A percentile compares a stretch with the other conserved stretches of the same genome.
phyloP scores from a whole-genome alignment of 228 moss, liverwort and hornwort genomes.

The Sphagnum magellanicum region DNA sequence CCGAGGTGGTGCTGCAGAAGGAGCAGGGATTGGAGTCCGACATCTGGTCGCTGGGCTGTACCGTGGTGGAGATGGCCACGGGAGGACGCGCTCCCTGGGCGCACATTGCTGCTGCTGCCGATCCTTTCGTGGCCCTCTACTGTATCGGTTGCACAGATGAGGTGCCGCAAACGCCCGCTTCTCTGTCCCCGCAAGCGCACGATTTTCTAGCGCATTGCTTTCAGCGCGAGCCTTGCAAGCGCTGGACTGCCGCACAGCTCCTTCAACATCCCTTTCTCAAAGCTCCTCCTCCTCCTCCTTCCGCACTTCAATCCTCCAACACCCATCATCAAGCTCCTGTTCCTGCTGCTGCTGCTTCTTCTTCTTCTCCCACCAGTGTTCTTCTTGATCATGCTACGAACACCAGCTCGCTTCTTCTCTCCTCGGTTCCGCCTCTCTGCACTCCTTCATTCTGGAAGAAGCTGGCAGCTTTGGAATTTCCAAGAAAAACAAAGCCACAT shows the following conservation, averaged over 20 bases:
- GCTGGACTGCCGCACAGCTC: conserved; percentile 13
- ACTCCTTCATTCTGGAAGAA: conserved; percentile 14
- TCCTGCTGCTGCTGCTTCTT: not conserved
- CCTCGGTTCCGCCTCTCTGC: conserved; percentile 34
- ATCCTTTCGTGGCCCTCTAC: not conserved
- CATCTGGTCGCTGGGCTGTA: conserved; percentile 29
- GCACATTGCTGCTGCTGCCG: not conserved
- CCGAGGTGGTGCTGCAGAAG: conserved; percentile 11
- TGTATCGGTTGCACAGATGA: not conserved
- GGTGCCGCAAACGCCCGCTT: conserved; percentile 1
- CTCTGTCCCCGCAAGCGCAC: conserved; percentile 2
- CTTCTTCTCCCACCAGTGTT: conserved; percentile 12
- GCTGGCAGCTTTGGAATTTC: too few relatives aligned
- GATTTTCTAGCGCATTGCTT: conserved; percentile 14
- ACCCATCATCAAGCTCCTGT: conserved; percentile 32
- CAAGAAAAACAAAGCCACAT: not conserved
- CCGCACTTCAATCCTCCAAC: conserved; percentile 3
- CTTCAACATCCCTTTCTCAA: conserved; percentile 23
- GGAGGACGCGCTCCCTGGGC: conserved; percentile 8
- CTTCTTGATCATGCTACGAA: too few relatives aligned
- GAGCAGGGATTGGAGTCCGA: conserved; percentile 19
- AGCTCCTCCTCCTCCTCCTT: not conserved
- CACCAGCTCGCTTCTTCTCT: too few relatives aligned
- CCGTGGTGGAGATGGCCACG: conserved; percentile 21
- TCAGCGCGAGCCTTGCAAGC: conserved; percentile 4